A percentile compares a stretch with the other conserved stretches of the same genome.
Evolutionary conservation across 306 rosid genomes (phyloP).

Genomic region (Quercus variabilis): DNA sequence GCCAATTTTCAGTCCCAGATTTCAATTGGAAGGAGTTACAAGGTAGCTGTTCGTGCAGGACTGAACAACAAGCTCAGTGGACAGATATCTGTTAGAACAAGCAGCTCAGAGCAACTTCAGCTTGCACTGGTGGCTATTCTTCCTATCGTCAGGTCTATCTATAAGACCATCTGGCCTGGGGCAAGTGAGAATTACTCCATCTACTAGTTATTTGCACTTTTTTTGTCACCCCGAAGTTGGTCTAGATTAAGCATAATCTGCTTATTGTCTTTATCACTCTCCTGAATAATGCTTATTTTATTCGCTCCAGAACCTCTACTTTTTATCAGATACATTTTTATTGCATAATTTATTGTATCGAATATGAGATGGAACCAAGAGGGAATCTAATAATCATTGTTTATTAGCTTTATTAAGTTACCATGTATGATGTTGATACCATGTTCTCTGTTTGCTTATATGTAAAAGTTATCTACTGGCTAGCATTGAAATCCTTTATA

Average conservation of each 20-base stretch:
- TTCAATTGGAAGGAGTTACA: constrained; percentile 83
- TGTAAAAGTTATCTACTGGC: no score
- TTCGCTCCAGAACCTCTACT: constrained; percentile 11
- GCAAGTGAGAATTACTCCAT: constrained; percentile 66
- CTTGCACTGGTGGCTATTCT: constrained; percentile 76
- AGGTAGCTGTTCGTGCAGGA: constrained; percentile 86
- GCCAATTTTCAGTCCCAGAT: constrained; percentile 84
- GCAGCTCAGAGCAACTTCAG: constrained; percentile 98
- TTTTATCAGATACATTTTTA: not conserved
- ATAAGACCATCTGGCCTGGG: constrained; percentile 67
- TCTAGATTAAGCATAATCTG: not conserved
- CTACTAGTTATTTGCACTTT: constrained; percentile 43
- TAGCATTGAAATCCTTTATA: no score
- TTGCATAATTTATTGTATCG: constrained; percentile 1
- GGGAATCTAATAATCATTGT: constrained; percentile 9
- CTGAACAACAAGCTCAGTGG: constrained; percentile 97
- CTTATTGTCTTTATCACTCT: not conserved
- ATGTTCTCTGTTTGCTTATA: not conserved
- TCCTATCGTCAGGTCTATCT: constrained; percentile 71
- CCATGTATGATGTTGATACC: not conserved
- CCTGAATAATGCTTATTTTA: constrained; percentile 17
- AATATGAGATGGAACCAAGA: constrained; percentile 30
- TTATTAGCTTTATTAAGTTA: not conserved
- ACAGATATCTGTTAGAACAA: constrained; percentile 76
- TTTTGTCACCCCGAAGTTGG: not conserved